Evolutionary conservation across 129 eudicot genomes (phyloP).

Genomic region (Arctium minus): DNA sequence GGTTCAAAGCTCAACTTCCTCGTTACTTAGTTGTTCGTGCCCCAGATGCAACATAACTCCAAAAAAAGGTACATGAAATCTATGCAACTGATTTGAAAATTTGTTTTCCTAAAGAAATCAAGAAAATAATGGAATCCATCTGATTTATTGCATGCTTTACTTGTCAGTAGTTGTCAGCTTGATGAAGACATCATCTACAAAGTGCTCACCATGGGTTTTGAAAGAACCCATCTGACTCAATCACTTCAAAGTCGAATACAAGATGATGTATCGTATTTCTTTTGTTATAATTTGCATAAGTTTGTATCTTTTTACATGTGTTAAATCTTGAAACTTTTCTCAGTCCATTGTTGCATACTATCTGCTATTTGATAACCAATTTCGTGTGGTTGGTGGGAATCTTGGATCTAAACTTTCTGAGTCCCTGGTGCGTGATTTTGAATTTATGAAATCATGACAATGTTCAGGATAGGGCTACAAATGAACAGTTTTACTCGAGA

Average conservation of each 20-base stretch:
- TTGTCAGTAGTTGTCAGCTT: conserved; percentile 62
- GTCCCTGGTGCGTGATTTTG: conserved; percentile 42
- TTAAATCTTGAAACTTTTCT: background rate
- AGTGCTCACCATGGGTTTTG: conserved; percentile 72
- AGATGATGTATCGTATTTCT: conserved; percentile 53
- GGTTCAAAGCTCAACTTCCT: conserved; percentile 83
- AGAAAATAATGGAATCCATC: background rate
- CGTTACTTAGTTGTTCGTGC: conserved; percentile 79
- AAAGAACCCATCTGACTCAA: conserved; percentile 46
- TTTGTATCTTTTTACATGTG: background rate
- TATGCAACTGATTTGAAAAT: too few species aligned
- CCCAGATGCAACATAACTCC: conserved; percentile 62
- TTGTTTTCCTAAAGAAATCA: background rate
- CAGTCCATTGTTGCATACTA: conserved; percentile 89
- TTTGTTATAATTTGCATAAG: conserved; percentile 7
- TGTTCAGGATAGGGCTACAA: conserved; percentile 14
- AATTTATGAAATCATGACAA: conserved; percentile 6
- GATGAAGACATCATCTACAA: conserved; percentile 62
- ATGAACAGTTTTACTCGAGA: conserved; percentile 27
- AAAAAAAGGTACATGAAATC: conserved; percentile 50
- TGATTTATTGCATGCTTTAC: conserved; percentile 12
- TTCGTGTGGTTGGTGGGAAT: conserved; percentile 66
- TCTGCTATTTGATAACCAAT: conserved; percentile 61
- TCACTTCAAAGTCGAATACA: conserved; percentile 68
- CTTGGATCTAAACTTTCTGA: conserved; percentile 74